Evolutionary conservation across 1,284 basidiomycete species (phyloP), one percentile per base, ranked within the genome.

Genomic region (Fomitopsis palustris): DNA sequence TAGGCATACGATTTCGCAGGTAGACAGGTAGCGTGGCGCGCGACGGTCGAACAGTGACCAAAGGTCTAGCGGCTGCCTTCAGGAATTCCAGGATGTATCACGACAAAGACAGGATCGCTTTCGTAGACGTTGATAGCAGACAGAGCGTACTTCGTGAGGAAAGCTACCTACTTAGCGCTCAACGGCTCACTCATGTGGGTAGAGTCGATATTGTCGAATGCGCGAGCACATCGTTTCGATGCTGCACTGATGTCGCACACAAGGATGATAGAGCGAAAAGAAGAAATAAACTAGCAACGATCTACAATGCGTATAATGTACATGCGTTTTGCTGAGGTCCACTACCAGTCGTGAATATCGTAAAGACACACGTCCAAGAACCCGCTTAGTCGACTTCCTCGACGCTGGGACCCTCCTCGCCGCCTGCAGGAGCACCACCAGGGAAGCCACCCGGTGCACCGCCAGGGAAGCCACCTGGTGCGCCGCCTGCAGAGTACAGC

Each of bases 321-420:
- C 58, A 59, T 52, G 58, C 35, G 19, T 38, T 42, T 51, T 47
- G 49, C 41, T 54, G 39, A 29, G 51, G 58, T 59, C 58, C 58
- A 51, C 41, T 37, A 41, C 25, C 54, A 42, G 43, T 53, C 45
- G 41, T 56, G 54, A 56, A 27, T 37, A 55, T 54, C 53, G 45
- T 56, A 25, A 59, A 6, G 8, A 59, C 35, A 51, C 9, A 25
- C 21, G 51, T 17, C 17, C 35, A 33, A 54, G 23, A 58, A 10
- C 53, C 49, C 61, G 35, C 62, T 83, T 83, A 90, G 72, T 90
- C 88, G 65, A 95, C 91, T 78, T 95, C 92, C 80, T 95, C 93
- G 58, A 95, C 93, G 63, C 87, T 89, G 54, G 93, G 93, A 47
- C 90, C 93, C 35, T 93, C 92, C 72, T 89, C 90, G 63, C 78